A percentile compares a stretch with the other conserved stretches of the same genome.
phyloP scores from a whole-genome alignment of 495 filamentous ascomycete species.

The Penicillium dipodomyicola region DNA sequence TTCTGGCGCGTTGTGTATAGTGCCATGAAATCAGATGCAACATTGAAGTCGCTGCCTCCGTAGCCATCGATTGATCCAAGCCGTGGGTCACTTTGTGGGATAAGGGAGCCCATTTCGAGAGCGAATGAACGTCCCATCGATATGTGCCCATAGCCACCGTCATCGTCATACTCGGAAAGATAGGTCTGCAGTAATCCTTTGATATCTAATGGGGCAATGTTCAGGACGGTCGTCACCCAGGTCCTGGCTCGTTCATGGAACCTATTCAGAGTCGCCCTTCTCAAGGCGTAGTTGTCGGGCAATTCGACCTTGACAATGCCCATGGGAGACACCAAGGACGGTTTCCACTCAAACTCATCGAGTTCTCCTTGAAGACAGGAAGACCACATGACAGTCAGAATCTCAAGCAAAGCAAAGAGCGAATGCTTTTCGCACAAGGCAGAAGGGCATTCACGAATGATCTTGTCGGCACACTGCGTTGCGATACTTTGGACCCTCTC shows the following conservation, averaged over 20 bases:
- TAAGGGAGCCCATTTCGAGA: conserved; percentile 81
- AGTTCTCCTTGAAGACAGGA: conserved; percentile 92
- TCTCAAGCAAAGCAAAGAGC: conserved; percentile 85
- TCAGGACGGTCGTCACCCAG: conserved; percentile 78
- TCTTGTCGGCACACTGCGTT: conserved; percentile 73
- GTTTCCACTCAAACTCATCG: conserved; percentile 85
- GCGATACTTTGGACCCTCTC: conserved; percentile 84
- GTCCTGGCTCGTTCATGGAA: conserved; percentile 71
- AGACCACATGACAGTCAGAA: conserved; percentile 88
- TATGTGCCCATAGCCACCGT: conserved; percentile 81
- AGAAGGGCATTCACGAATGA: conserved; percentile 80
- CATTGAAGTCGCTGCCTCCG: conserved; percentile 70
- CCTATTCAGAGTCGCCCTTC: conserved; percentile 71
- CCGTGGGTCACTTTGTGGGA: conserved; percentile 85
- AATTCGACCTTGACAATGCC: conserved; percentile 80
- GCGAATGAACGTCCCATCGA: conserved; percentile 95
- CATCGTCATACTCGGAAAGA: conserved; percentile 87
- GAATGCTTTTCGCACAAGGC: conserved; percentile 86
- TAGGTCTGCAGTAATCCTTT: conserved; percentile 95
- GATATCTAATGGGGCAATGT: conserved; percentile 87
- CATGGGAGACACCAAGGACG: conserved; percentile 69
- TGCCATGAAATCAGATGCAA: conserved; percentile 91
- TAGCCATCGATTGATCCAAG: conserved; percentile 72
- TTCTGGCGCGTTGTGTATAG: conserved; percentile 97
- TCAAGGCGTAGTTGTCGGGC: conserved; percentile 81